Base-by-base conservation (phyloP, 2,329 filamentous ascomycete genomes). In the Botrytis deweyae region DNA sequence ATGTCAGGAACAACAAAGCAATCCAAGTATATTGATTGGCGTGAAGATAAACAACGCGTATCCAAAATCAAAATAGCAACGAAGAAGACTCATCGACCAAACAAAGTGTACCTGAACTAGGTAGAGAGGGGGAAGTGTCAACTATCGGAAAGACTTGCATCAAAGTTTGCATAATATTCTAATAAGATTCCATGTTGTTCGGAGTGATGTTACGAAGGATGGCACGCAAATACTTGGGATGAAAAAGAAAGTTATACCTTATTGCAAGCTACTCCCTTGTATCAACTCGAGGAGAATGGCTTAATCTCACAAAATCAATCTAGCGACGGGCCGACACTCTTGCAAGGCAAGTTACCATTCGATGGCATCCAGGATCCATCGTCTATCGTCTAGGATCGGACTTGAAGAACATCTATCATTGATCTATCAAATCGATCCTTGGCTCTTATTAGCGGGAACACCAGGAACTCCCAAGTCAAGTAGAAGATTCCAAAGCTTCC, bases 21-120 rank as follows among this genome's bases (percentile, higher is more conserved):
- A 52, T 9, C 33, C 16, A 52, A 38, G 7, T 9, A 6, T 18
- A 16, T 52, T 52, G 65, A 55, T 67, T 67, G 65, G 65, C 10
- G 20, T 18, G 52, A 55, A 20, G 33, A 40, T 38, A n/a, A 16
- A 38, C 65, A 38, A 55, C 65, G 33, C 22, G 65, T 67, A 52
- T 52, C 44, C n/a, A 25, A 52, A n/a, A 67, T 55, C 65, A 67
- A 55, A 67, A 67, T 55, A 67, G 46, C 65, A 67, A 67, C 64
- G 33, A 49, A 25, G 40, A 62, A 25, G 58, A 14, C 33, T 25
- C 12, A 36, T 49, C 46, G 25, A 9, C 25, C 25, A 52, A n/a
- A 52, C 49, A 52, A 52, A 14, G 49, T 62, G 22, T 62, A 25
- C 36, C 59, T 62, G 49, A n/a, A 7, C 49, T 16, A 40, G n/a